phyloP scores from a whole-genome alignment of 2,329 filamentous ascomycete species.

The Aspergillus fischeri region DNA sequence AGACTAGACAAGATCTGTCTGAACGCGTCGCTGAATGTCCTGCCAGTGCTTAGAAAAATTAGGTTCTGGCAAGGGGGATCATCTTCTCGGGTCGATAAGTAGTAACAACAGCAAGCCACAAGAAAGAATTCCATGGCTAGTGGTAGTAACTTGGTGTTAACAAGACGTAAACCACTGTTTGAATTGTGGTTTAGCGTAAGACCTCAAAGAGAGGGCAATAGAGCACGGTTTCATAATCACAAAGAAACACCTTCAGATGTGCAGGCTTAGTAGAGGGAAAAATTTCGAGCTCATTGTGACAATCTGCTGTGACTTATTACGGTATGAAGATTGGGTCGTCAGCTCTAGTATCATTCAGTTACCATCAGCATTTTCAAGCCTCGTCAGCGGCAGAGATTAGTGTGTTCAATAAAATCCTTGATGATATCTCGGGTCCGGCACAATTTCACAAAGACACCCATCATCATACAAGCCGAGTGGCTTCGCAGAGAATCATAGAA shows the following conservation, averaged over 20 bases:
- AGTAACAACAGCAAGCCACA: neutral
- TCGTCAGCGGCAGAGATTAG: neutral
- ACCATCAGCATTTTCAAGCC: neutral
- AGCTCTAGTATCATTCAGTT: neutral
- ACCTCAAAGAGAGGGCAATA: neutral
- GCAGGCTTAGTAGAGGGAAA: neutral
- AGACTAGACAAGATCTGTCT: neutral
- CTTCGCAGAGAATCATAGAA: neutral
- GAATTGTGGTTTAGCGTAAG: neutral
- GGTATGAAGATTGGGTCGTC: neutral
- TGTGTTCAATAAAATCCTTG: neutral
- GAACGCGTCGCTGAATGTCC: neutral
- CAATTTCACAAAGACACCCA: neutral
- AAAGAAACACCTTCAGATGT: neutral
- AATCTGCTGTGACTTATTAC: neutral
- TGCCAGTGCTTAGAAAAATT: neutral
- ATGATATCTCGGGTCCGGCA: neutral
- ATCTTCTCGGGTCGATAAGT: neutral
- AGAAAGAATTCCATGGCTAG: neutral
- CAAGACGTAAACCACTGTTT: neutral
- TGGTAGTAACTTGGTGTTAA: neutral
- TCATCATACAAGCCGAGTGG: neutral
- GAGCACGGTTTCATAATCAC: neutral
- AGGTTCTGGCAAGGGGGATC: neutral
- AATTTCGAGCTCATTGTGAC: neutral